Conservation (phyloP, 2,329 filamentous ascomycete species). For the Phyllosticta citrichinensis region DNA sequence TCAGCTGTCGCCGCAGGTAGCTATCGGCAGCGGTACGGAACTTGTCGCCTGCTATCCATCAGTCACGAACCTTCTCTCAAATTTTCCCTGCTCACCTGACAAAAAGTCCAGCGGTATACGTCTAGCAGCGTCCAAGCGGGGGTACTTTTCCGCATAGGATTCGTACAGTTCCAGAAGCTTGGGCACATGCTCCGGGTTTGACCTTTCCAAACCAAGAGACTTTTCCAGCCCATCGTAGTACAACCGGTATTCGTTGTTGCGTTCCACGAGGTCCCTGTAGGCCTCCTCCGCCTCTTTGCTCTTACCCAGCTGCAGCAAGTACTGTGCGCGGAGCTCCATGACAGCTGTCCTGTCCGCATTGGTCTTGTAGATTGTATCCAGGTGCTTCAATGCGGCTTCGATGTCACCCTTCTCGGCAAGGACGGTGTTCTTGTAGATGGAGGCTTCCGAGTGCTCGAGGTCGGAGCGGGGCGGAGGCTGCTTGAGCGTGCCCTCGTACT, state of each 20-base stretch:
- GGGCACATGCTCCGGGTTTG: constrained; percentile 55
- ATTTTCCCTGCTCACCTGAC: constrained; percentile 41
- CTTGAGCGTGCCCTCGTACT: constrained; percentile 90
- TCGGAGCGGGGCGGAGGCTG: constrained; percentile 65
- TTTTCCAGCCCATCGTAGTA: constrained; percentile 76
- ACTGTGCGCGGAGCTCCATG: constrained; percentile 77
- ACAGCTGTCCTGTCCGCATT: constrained; percentile 77
- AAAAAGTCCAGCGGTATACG: constrained; percentile 86
- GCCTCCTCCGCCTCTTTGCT: constrained; percentile 73
- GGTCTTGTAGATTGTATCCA: constrained; percentile 66
- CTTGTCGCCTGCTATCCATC: constrained; percentile 49
- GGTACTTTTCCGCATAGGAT: constrained; percentile 69
- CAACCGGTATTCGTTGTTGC: constrained; percentile 76
- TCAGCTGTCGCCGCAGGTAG: constrained; percentile 76
- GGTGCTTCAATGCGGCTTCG: constrained; percentile 73
- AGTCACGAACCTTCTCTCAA: not conserved
- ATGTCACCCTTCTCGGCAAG: constrained; percentile 84
- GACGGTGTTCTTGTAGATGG: constrained; percentile 89
- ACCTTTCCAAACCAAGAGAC: constrained; percentile 52
- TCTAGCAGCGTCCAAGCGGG: constrained; percentile 73
- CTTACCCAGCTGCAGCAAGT: constrained; percentile 65
- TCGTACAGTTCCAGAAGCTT: constrained; percentile 69
- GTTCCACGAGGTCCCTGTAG: constrained; percentile 69
- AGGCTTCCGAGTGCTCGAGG: constrained; percentile 85
- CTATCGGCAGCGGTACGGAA: constrained; percentile 68